Evolutionary conservation across 345 rosid genomes (phyloP).

Genomic region (Aegle marmelos): DNA sequence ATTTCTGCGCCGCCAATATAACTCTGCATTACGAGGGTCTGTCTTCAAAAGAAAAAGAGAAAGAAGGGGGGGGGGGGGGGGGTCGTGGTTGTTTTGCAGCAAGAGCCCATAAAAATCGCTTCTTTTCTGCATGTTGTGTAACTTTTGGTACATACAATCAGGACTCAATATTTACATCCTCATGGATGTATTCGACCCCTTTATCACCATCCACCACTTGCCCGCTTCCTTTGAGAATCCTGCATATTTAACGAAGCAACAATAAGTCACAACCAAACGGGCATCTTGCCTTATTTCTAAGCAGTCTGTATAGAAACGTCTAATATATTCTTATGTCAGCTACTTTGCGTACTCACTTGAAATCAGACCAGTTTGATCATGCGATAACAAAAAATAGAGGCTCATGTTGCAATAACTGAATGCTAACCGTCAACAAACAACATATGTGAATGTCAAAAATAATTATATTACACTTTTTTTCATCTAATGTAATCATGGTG

Average conservation of each 20-base stretch:
- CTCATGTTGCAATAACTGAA: background rate
- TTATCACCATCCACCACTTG: constrained; percentile 95
- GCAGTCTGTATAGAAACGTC: background rate
- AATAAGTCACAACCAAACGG: too few species aligned
- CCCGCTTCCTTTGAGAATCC: constrained; percentile 91
- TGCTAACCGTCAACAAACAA: background rate
- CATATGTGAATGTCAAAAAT: background rate
- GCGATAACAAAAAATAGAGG: background rate
- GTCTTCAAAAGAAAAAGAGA: too few species aligned
- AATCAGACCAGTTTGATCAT: background rate
- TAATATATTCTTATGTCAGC: background rate
- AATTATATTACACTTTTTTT: background rate
- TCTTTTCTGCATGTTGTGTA: background rate
- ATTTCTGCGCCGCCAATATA: background rate
- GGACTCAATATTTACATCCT: constrained; percentile 44
- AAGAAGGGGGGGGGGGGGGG: too few species aligned
- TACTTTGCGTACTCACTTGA: background rate
- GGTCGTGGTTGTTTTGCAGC: too few species aligned
- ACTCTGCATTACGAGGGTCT: background rate
- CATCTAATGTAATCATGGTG: background rate
- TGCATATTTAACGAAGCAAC: constrained; percentile 29
- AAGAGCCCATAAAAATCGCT: background rate
- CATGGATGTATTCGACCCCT: constrained; percentile 67
- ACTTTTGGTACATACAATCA: background rate
- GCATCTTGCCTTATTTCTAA: background rate